Evolutionary conservation across 164 flowering plant genomes (phyloP).

Genomic region (Vitis amurensis): DNA sequence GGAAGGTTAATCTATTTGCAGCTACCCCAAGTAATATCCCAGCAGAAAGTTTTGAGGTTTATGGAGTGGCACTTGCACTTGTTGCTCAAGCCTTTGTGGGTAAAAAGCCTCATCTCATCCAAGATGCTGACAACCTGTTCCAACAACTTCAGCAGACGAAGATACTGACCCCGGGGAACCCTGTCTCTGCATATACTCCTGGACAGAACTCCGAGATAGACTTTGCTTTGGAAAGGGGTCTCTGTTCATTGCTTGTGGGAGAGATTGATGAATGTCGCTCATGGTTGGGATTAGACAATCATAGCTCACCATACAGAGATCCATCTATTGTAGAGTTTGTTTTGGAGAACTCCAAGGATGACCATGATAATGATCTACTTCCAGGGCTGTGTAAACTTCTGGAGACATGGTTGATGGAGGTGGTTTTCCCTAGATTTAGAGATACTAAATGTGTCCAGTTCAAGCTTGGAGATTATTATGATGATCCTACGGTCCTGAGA

Average conservation of each 20-base stretch:
- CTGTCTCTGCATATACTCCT: constrained; percentile 32
- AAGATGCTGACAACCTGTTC: constrained; percentile 85
- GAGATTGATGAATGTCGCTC: constrained; percentile 85
- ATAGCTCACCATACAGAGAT: constrained; percentile 71
- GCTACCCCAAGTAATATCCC: constrained; percentile 89
- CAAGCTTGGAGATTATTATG: constrained; percentile 94
- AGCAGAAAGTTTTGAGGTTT: constrained; percentile 89
- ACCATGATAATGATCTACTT: constrained; percentile 68
- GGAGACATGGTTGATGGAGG: constrained; percentile 92
- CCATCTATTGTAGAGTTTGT: constrained; percentile 75
- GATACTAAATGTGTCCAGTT: constrained; percentile 68
- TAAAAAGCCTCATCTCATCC: constrained; percentile 83
- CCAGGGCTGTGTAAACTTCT: constrained; percentile 91
- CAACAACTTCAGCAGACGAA: constrained; percentile 86
- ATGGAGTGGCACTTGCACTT: constrained; percentile 96
- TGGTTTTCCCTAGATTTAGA: constrained; percentile 88
- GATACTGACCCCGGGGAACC: constrained; percentile 39
- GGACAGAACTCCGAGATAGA: constrained; percentile 65
- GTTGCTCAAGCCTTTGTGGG: constrained; percentile 82
- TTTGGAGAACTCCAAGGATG: constrained; percentile 69
- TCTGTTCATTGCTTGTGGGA: constrained; percentile 88
- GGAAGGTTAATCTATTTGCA: constrained; percentile 82
- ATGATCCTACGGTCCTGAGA: constrained; percentile 79
- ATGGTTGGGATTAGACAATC: constrained; percentile 89
- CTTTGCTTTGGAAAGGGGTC: constrained; percentile 91